A percentile compares a stretch with the other conserved stretches of the same genome.
Conservation (phyloP, 2,329 filamentous ascomycete genomes). For the Talaromyces verruculosus region DNA sequence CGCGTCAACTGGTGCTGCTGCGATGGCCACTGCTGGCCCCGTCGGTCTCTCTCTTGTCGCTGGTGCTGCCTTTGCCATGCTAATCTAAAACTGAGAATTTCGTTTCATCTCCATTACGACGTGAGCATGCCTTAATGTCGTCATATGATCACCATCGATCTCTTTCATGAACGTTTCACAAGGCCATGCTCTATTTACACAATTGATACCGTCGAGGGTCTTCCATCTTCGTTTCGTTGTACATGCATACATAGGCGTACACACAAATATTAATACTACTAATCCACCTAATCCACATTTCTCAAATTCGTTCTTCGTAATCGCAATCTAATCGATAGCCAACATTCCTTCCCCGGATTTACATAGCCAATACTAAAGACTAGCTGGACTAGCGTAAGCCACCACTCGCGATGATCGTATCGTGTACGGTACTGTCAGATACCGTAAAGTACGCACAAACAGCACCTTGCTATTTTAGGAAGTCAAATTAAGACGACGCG, state of each 20-base stretch:
- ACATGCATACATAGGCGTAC: slow-evolving; percentile 18
- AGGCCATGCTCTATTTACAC: neutral
- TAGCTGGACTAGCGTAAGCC: neutral
- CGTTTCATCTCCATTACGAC: neutral
- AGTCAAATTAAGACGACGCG: neutral
- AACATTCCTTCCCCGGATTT: slow-evolving; percentile 7
- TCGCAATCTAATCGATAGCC: slow-evolving; percentile 9
- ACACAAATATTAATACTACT: slow-evolving; percentile 7
- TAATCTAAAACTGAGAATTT: slow-evolving; percentile 36
- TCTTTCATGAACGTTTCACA: neutral
- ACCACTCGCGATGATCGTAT: neutral
- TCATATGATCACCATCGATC: neutral
- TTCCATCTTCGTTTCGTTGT: slow-evolving; percentile 12
- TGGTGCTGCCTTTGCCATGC: slow-evolving; percentile 44
- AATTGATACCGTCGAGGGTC: neutral
- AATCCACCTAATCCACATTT: neutral
- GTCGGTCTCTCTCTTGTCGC: slow-evolving; percentile 41
- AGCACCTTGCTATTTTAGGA: slow-evolving; percentile 4
- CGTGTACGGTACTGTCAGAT: neutral
- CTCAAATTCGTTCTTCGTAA: neutral
- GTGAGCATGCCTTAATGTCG: neutral
- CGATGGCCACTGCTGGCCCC: slow-evolving; percentile 39
- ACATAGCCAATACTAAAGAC: neutral
- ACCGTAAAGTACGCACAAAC: neutral
- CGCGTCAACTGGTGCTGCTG: slow-evolving; percentile 30